phyloP scores from a whole-genome alignment of 306 rosid species.

The Cicer arietinum region DNA sequence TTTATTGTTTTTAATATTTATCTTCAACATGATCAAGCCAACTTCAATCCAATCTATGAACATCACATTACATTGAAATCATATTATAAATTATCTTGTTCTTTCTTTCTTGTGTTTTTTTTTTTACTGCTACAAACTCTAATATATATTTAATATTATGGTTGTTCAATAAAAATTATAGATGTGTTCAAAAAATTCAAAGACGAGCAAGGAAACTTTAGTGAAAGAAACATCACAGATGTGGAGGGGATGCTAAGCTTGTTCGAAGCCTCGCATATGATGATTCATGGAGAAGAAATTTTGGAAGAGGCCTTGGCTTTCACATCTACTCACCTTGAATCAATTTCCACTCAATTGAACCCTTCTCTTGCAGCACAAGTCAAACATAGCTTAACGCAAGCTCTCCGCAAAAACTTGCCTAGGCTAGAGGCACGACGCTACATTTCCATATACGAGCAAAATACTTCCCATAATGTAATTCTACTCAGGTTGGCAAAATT shows the following conservation, averaged over 20 bases:
- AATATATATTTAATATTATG: background rate
- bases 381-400: constrained; percentile 29
- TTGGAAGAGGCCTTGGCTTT: background rate
- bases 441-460: constrained; percentile 39
- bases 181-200: background rate
- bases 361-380: constrained; percentile 27
- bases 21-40: too few relatives aligned
- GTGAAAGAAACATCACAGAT: background rate
- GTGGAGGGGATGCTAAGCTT: background rate
- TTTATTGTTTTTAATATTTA: too few relatives aligned
- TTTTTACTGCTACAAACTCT: too few relatives aligned
- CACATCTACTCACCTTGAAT: constrained; percentile 12
- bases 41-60: too few relatives aligned
- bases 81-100: too few relatives aligned
- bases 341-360: background rate
- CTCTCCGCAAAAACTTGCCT: constrained; percentile 40
- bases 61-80: too few relatives aligned
- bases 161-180: background rate
- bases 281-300: background rate
- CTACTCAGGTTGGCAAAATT: constrained; percentile 41
- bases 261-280: background rate
- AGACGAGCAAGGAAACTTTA: background rate
- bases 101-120: too few relatives aligned
- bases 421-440: constrained; percentile 39
- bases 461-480: constrained; percentile 29